Conservation (phyloP, 2,329 filamentous ascomycete species). For the Botrytis tulipae region DNA sequence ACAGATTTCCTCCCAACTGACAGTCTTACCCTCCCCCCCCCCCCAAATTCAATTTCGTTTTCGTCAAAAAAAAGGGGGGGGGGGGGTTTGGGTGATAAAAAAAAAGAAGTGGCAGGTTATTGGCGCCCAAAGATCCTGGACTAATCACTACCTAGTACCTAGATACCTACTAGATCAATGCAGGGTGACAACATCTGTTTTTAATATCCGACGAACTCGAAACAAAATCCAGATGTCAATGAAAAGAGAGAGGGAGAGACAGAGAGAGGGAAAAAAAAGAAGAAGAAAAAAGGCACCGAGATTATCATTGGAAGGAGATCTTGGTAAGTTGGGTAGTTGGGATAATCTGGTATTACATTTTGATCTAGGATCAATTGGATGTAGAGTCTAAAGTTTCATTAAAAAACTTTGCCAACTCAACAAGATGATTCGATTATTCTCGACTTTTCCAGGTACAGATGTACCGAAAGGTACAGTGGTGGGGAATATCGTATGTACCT, state of each 20-base stretch:
- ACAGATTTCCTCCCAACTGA: not conserved
- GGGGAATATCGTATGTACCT: not conserved
- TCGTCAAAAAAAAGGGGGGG: too few relatives aligned
- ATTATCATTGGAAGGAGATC: not conserved
- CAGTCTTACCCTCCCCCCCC: not conserved
- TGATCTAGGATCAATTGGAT: not conserved
- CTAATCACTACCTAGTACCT: too few relatives aligned
- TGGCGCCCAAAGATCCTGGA: conserved; percentile 15
- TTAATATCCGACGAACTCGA: not conserved
- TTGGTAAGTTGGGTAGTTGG: not conserved
- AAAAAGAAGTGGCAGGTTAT: conserved; percentile 18
- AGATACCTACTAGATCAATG: not conserved
- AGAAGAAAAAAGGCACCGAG: not conserved
- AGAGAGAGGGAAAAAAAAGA: not conserved
- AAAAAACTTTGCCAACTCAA: not conserved
- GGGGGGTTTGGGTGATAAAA: too few relatives aligned
- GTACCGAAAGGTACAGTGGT: not conserved
- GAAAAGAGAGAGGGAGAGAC: not conserved
- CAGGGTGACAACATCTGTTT: conserved; percentile 12
- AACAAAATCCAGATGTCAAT: not conserved
- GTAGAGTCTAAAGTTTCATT: not conserved
- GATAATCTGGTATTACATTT: not conserved
- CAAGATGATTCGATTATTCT: not conserved
- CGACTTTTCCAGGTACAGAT: not conserved
- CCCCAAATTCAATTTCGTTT: not conserved